Conservation (phyloP, 202 grass and related monocot species). For the Cymbopogon flexuosus region DNA sequence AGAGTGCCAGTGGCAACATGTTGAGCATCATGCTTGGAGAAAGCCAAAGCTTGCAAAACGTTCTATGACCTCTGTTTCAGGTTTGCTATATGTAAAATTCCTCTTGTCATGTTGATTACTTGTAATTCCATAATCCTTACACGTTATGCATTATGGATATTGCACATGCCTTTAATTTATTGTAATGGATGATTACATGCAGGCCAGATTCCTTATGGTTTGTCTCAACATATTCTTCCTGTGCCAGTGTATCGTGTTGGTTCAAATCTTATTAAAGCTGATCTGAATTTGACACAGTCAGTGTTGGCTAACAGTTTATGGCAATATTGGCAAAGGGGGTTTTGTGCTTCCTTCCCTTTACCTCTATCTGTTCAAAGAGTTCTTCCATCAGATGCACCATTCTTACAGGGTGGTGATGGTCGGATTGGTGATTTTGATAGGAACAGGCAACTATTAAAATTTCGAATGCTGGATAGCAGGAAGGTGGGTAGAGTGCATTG, state of each 20-base stretch:
- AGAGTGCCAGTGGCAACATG: slow-evolving; percentile 90
- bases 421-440: slow-evolving; percentile 65
- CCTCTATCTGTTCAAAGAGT: slow-evolving; percentile 84
- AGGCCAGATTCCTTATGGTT: slow-evolving; percentile 39
- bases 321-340: slow-evolving; percentile 96
- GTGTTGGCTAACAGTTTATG: slow-evolving; percentile 67
- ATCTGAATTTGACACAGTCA: slow-evolving; percentile 65
- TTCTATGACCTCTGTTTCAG: slow-evolving; percentile 41
- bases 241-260: slow-evolving; percentile 72
- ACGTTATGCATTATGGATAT: slow-evolving; percentile 19
- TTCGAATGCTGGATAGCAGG: slow-evolving; percentile 53
- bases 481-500: slow-evolving; percentile 44
- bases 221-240: slow-evolving; percentile 53
- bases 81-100: slow-evolving; percentile 40
- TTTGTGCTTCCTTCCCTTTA: slow-evolving; percentile 85
- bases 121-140: background rate
- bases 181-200: slow-evolving; percentile 26
- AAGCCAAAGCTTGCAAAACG: slow-evolving; percentile 43
- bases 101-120: slow-evolving; percentile 21
- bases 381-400: slow-evolving; percentile 67
- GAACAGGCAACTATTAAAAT: slow-evolving; percentile 49
- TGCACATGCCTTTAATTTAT: slow-evolving; percentile 28
- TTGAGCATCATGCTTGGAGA: slow-evolving; percentile 56
- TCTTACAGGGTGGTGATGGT: slow-evolving; percentile 61
- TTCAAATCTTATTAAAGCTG: slow-evolving; percentile 81